A percentile compares a stretch with the other conserved stretches of the same genome.
phyloP scores from a whole-genome alignment of 805 yeast species.

The Saturnispora gosingensis region DNA sequence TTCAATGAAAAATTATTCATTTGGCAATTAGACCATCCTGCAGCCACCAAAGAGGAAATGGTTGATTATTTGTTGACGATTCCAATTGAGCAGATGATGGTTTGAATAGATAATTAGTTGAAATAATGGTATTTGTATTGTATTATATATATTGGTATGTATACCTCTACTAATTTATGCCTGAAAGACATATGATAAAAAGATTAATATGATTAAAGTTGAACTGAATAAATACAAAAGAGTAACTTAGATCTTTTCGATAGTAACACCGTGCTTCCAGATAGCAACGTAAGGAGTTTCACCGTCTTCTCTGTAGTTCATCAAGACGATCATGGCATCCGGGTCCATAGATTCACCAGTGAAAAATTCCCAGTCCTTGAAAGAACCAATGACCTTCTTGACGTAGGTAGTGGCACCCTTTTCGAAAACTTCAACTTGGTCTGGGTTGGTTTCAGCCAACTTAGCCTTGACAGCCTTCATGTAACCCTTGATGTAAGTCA shows the following conservation, averaged over 20 bases:
- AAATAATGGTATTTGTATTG: background rate
- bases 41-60: conserved; percentile 43
- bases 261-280: conserved; percentile 98
- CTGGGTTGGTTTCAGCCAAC: conserved; percentile 86
- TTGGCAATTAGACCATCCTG: conserved; percentile 78
- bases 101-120: background rate
- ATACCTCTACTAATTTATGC: background rate
- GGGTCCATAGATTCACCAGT: conserved; percentile 99
- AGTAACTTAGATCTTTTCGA: conserved; percentile 70
- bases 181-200: background rate
- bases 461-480: conserved; percentile 93
- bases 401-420: conserved; percentile 96
- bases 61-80: conserved; percentile 30
- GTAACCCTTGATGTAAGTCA: conserved; percentile 96
- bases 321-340: conserved; percentile 94
- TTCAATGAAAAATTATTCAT: conserved; percentile 45
- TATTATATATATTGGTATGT: background rate
- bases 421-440: conserved; percentile 78
- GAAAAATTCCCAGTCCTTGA: conserved; percentile 99
- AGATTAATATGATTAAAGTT: background rate
- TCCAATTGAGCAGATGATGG: background rate
- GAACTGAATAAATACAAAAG: conserved; percentile 1
- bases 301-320: conserved; percentile 99
- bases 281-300: conserved; percentile 92
- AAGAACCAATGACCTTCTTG: conserved; percentile 90